A percentile compares a stretch with the other conserved stretches of the same genome.
Evolutionary conservation across 1,284 basidiomycete species (phyloP).

Genomic region (Albatrellus sp.): DNA sequence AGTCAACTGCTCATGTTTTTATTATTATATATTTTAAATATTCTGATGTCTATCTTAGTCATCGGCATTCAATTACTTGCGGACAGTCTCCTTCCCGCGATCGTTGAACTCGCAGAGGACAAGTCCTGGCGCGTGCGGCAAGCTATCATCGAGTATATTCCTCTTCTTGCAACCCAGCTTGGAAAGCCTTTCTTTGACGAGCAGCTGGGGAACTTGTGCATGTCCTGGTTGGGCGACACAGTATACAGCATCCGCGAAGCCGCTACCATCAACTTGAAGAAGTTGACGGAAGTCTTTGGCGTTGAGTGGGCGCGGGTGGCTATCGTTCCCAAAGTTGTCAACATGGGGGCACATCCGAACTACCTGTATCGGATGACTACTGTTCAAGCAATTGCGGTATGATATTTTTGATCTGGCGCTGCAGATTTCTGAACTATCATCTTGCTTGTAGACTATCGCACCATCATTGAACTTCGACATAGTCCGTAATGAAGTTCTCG

Average conservation of each 20-base stretch:
- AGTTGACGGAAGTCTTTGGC: conserved; percentile 96
- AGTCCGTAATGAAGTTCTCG: conserved; percentile 78
- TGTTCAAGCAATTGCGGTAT: conserved; percentile 93
- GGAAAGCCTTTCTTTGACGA: conserved; percentile 98
- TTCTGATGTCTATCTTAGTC: conserved; percentile 34
- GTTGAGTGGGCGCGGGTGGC: conserved; percentile 94
- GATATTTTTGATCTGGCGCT: conserved; percentile 16
- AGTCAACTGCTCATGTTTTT: neutral
- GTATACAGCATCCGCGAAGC: conserved; percentile 98
- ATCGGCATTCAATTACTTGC: conserved; percentile 96
- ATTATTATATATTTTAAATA: neutral
- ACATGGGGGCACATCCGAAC: conserved; percentile 95
- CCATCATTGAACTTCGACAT: conserved; percentile 85
- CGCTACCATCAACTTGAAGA: conserved; percentile 94
- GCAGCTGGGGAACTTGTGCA: conserved; percentile 91
- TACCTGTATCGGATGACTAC: conserved; percentile 99
- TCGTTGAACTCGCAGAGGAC: conserved; percentile 97
- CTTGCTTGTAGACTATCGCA: conserved; percentile 67
- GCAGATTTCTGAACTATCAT: conserved; percentile 10
- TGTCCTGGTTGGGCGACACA: conserved; percentile 98
- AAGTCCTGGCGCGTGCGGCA: conserved; percentile 99
- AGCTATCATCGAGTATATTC: conserved; percentile 99
- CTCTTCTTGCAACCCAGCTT: conserved; percentile 88
- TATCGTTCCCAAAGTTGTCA: conserved; percentile 96
- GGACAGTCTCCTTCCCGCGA: conserved; percentile 93